Evolutionary conservation across 129 eudicot species (phyloP), one percentile per base, ranked within the genome.

Genomic region (Flaveria ramosissima): DNA sequence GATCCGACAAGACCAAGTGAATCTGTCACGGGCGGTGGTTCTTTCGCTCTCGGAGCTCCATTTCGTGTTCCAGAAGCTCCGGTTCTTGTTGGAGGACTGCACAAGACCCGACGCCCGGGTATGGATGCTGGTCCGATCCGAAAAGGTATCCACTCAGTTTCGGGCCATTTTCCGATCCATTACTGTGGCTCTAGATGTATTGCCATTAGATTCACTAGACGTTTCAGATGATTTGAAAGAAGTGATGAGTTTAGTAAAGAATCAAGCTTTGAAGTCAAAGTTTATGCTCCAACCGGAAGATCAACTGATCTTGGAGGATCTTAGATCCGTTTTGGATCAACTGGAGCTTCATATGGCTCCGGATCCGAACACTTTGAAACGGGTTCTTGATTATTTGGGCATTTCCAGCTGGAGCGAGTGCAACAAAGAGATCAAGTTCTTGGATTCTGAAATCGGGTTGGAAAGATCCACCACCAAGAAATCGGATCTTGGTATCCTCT

Each of bases 31-130:
- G 20, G 41, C 84, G 8, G 42, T 67, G 19, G n/a, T 52, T 62
- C 53, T 85, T 60, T 56, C 86, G 63, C 83, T 93, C 26, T 87
- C 92, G 13, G 97, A 93, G 85, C 91, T 93, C 60, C 98, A 93
- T 74, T 89, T 88, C 72, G 71, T 82, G 79, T 86, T 93, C 70
- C 98, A 93, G 84, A 89, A 91, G 74, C 36, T 90, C 3, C 74
- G 24, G 19, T 90, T 85, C 77, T 80, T 93, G 43, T 53, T 93
- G 56, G 79, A 90, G 59, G 97, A 90, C 26, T 85, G 88, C 72
- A 59, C 80, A 7, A 77, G 84, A 50, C 77, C 74, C 1, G 93
- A 80, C 70, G 77, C 92, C 41, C 86, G 88, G 85, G 63, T 89
- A 23, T 90, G 82, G 96, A 84, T 93, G 86, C 65, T 84, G 23